Percentiles rank a stretch among this genome's conserved stretches.
Evolutionary conservation across 2,329 filamentous ascomycete species (phyloP).

Genomic region (Blastomyces silverae): DNA sequence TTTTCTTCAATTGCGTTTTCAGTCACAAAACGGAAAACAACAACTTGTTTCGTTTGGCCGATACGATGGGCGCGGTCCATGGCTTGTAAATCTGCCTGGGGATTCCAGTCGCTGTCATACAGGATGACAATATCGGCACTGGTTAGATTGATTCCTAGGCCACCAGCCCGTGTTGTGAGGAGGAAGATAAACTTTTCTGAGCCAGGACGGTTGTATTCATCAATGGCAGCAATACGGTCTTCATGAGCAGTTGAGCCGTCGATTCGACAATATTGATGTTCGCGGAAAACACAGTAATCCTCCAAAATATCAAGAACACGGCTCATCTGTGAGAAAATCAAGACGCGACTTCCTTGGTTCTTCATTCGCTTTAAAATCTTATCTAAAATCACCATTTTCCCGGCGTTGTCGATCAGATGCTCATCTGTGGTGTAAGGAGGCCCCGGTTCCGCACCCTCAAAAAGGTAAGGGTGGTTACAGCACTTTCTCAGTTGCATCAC

Average conservation of each 20-base stretch:
- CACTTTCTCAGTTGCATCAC: constrained; percentile 99
- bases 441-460: constrained; percentile 93
- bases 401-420: constrained; percentile 85
- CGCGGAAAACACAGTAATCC: constrained; percentile 94
- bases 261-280: constrained; percentile 94
- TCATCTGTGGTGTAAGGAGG: constrained; percentile 98
- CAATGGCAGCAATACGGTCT: constrained; percentile 93
- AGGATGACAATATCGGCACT: constrained; percentile 91
- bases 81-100: constrained; percentile 93
- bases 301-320: constrained; percentile 93
- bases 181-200: constrained; percentile 97
- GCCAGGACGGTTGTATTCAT: constrained; percentile 93
- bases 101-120: constrained; percentile 98
- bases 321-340: constrained; percentile 99
- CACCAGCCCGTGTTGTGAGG: constrained; percentile 89
- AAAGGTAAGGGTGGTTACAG: constrained; percentile 97
- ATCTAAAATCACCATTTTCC: constrained; percentile 96
- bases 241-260: constrained; percentile 95
- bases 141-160: constrained; percentile 93
- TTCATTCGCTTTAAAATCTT: constrained; percentile 79
- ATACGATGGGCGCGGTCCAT: constrained; percentile 99
- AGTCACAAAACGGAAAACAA: constrained; percentile 94
- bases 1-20: constrained; percentile 99
- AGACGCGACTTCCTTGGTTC: constrained; percentile 81
- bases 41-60: constrained; percentile 95